phyloP scores from a whole-genome alignment of 129 eudicot genomes.

The Flaveria bidentis region DNA sequence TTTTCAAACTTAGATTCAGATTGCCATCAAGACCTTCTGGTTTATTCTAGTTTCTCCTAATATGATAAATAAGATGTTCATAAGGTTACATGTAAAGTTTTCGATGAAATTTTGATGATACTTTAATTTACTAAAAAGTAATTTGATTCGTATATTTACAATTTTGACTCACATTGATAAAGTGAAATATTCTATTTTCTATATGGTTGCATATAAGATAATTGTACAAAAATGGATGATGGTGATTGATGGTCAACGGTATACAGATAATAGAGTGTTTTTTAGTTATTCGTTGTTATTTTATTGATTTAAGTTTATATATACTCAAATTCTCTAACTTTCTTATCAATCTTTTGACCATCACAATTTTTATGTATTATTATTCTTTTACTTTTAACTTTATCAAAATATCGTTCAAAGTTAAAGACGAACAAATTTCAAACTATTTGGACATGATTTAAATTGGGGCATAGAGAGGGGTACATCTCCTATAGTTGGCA shows the following conservation, averaged over 20 bases:
- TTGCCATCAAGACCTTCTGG: too few relatives aligned
- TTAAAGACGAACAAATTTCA: neutral
- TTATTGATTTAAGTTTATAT: neutral
- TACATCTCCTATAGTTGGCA: slow-evolving; percentile 14
- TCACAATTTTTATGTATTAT: neutral
- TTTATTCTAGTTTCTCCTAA: too few relatives aligned
- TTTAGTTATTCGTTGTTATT: neutral
- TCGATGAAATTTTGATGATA: too few relatives aligned
- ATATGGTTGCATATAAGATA: too few relatives aligned
- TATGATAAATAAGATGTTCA: too few relatives aligned
- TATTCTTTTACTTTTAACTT: neutral
- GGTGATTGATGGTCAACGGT: neutral
- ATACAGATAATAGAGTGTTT: too few relatives aligned
- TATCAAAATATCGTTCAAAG: neutral
- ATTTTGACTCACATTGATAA: too few relatives aligned
- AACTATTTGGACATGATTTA: neutral
- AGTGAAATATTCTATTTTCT: too few relatives aligned
- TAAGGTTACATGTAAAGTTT: too few relatives aligned
- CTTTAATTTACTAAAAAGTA: too few relatives aligned
- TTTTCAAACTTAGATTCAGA: too few relatives aligned
- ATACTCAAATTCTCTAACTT: neutral
- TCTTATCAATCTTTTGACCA: neutral
- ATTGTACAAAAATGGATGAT: neutral
- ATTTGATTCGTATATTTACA: too few relatives aligned
- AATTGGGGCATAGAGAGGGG: neutral